Evolutionary conservation across 331 rosid species (phyloP).

Genomic region (Quercus lobata): DNA sequence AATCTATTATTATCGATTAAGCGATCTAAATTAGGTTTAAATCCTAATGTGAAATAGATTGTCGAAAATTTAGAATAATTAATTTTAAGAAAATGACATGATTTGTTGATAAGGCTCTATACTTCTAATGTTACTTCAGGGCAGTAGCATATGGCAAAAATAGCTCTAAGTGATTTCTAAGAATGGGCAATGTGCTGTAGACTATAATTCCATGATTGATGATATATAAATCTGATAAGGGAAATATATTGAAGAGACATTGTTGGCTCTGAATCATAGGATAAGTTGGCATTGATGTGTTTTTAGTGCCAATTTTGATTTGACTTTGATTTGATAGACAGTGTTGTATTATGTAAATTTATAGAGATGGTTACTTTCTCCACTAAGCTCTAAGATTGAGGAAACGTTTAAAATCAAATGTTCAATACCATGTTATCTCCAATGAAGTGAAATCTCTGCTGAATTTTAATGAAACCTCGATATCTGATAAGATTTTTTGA

Average conservation of each 20-base stretch:
- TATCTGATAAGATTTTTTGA: background rate
- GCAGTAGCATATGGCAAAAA: background rate
- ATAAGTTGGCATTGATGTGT: slow-evolving; percentile 10
- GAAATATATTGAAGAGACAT: slow-evolving; percentile 4
- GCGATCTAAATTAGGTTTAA: too few relatives aligned
- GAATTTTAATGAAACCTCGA: background rate
- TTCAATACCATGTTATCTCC: background rate
- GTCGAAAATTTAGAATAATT: too few relatives aligned
- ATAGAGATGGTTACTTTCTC: background rate
- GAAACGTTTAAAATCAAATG: background rate
- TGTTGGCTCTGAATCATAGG: slow-evolving; percentile 16
- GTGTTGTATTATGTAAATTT: background rate
- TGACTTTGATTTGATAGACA: background rate
- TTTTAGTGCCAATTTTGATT: slow-evolving; percentile 11
- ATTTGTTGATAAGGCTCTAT: background rate
- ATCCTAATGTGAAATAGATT: too few relatives aligned
- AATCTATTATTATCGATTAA: too few relatives aligned
- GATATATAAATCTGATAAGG: background rate
- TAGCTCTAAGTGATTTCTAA: background rate
- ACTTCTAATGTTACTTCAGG: background rate
- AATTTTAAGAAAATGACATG: background rate
- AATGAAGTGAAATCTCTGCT: background rate
- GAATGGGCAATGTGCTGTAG: background rate
- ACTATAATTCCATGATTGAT: background rate
- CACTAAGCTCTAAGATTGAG: background rate